These are phyloP conservation scores for Ganoderma leucocontextum DNA, from an alignment of 1,284 basidiomycete genomes.

Conservation along the genomic window DNA sequence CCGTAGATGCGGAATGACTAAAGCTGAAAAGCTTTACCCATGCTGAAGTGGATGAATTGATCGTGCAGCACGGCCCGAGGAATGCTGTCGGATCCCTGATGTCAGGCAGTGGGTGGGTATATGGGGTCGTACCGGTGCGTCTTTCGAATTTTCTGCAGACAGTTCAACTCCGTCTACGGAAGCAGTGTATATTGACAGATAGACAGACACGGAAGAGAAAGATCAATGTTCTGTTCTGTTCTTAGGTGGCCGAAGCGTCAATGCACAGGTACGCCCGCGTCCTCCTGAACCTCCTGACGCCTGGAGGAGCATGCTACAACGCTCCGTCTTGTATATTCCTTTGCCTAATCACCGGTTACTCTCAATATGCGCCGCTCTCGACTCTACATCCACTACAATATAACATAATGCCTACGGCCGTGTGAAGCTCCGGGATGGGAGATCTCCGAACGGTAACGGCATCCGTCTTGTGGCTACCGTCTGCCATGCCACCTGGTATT, in stretches of 20 bases:
- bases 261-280: background rate
- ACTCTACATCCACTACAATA: background rate
- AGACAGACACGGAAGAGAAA: background rate
- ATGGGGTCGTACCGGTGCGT: background rate
- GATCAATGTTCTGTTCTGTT: background rate
- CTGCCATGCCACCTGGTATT: background rate
- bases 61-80: background rate
- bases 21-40: too few species aligned
- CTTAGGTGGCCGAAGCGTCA: background rate
- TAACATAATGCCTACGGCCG: background rate
- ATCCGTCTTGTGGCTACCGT: background rate
- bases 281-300: background rate
- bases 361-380: background rate
- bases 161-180: background rate
- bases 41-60: too few species aligned
- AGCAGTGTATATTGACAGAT: constrained; percentile 3
- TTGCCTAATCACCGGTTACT: background rate
- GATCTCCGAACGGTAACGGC: background rate
- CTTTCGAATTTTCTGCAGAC: background rate
- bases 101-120: background rate
- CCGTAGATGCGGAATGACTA: background rate
- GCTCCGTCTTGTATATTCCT: background rate
- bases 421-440: background rate
- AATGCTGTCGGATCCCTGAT: background rate
- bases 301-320: background rate